phyloP scores from a whole-genome alignment of 352 stramenopile genomes.

The Plasmopara muralis region DNA sequence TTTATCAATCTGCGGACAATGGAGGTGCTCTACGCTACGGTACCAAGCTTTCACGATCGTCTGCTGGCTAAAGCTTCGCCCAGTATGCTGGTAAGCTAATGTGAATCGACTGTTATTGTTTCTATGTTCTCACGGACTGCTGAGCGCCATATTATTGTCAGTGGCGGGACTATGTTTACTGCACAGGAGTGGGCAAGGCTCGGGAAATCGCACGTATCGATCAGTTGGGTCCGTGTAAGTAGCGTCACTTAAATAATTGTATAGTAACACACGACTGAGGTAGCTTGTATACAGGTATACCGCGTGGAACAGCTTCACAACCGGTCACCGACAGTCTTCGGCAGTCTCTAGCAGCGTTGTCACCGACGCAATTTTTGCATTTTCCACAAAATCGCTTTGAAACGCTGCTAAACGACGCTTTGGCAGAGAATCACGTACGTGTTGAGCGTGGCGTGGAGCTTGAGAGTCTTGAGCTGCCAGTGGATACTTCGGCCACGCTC shows the following conservation, averaged over 20 bases:
- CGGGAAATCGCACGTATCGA: constrained; percentile 73
- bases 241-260: background rate
- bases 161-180: constrained; percentile 86
- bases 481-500: constrained; percentile 1
- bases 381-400: constrained; percentile 85
- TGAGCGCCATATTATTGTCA: constrained; percentile 16
- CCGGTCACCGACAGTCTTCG: constrained; percentile 26
- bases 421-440: constrained; percentile 33
- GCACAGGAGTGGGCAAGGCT: constrained; percentile 53
- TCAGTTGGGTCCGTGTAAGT: constrained; percentile 65
- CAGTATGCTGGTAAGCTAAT: constrained; percentile 41
- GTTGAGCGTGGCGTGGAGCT: constrained; percentile 65
- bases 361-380: constrained; percentile 76
- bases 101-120: background rate
- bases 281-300: constrained; percentile 31
- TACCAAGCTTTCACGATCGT: constrained; percentile 67
- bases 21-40: constrained; percentile 85
- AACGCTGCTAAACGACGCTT: constrained; percentile 46
- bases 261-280: background rate
- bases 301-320: constrained; percentile 21
- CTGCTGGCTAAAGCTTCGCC: constrained; percentile 54
- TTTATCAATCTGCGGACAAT: constrained; percentile 93
- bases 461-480: constrained; percentile 24
- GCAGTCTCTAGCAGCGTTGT: constrained; percentile 37
- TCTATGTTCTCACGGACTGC: constrained; percentile 4